Evolutionary conservation across 768 basidiomycete genomes (phyloP).

Genomic region (Cystoderma amianthinum): DNA sequence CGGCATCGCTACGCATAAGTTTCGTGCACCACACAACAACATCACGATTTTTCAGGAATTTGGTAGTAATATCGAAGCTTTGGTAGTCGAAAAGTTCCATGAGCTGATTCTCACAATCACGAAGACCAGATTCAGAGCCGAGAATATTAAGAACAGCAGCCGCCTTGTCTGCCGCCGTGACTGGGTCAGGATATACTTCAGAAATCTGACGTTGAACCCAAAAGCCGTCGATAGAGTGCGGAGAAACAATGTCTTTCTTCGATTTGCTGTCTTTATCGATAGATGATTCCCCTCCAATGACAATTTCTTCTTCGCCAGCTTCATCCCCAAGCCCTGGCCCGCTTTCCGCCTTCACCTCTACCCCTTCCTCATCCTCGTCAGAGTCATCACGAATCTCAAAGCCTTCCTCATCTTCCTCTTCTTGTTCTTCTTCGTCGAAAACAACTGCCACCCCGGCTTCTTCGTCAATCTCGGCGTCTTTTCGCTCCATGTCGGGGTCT

Average conservation of each 20-base stretch:
- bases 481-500: constrained; percentile 75
- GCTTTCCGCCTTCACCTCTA: constrained; percentile 36
- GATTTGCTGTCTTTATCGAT: constrained; percentile 43
- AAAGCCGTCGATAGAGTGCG: constrained; percentile 92
- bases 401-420: constrained; percentile 86
- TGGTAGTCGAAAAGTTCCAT: constrained; percentile 97
- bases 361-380: constrained; percentile 68
- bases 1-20: constrained; percentile 81
- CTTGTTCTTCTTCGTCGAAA: constrained; percentile 95
- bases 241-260: constrained; percentile 78
- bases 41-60: constrained; percentile 92
- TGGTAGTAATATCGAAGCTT: constrained; percentile 83
- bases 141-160: constrained; percentile 78
- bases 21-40: constrained; percentile 98
- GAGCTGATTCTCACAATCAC: constrained; percentile 92
- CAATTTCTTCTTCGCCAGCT: constrained; percentile 56
- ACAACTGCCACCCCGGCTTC: constrained; percentile 97
- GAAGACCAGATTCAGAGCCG: constrained; percentile 77
- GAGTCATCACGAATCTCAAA: constrained; percentile 82
- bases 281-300: constrained; percentile 69
- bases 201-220: constrained; percentile 97
- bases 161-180: constrained; percentile 91
- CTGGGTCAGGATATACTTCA: constrained; percentile 88
- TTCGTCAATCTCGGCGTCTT: constrained; percentile 89
- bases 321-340: constrained; percentile 38